Conservation (phyloP, 2,329 filamentous ascomycete species). For the Pseudogymnoascus sp. region DNA sequence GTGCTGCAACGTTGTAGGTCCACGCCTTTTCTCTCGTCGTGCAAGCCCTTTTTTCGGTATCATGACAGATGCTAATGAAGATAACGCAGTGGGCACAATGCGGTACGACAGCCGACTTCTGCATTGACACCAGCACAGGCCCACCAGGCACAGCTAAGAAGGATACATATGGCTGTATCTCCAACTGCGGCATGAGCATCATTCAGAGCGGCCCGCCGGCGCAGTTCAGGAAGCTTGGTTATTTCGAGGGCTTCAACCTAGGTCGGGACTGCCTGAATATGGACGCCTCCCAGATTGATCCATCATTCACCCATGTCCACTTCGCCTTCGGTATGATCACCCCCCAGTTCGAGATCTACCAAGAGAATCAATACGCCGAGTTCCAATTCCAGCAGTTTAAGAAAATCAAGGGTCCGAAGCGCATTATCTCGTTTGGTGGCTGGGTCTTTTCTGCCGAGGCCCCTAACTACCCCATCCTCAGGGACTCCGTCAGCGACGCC, state of each 20-base stretch:
- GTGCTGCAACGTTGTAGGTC: background rate
- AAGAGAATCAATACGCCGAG: conserved; percentile 20
- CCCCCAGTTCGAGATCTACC: conserved; percentile 26
- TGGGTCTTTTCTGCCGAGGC: conserved; percentile 38
- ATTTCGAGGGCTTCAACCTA: conserved; percentile 32
- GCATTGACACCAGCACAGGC: conserved; percentile 22
- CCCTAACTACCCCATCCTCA: conserved; percentile 33
- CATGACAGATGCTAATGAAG: background rate
- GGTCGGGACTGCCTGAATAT: conserved; percentile 29
- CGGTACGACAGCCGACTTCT: conserved; percentile 34
- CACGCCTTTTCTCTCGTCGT: background rate
- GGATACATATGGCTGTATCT: conserved; percentile 35
- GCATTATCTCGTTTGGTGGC: conserved; percentile 39
- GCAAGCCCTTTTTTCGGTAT: background rate
- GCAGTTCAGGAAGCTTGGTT: conserved; percentile 26
- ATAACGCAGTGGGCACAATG: conserved; percentile 33
- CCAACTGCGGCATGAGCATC: conserved; percentile 37
- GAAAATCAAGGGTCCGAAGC: conserved; percentile 26
- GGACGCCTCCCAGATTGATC: conserved; percentile 22
- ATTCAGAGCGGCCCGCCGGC: conserved; percentile 19
- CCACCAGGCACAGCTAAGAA: conserved; percentile 31
- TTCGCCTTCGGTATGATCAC: conserved; percentile 32
- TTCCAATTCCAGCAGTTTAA: conserved; percentile 32
- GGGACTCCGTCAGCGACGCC: conserved; percentile 26
- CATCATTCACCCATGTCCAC: conserved; percentile 27